Conservation (phyloP, 257 asterid species). For the Ehretia macrophylla region DNA sequence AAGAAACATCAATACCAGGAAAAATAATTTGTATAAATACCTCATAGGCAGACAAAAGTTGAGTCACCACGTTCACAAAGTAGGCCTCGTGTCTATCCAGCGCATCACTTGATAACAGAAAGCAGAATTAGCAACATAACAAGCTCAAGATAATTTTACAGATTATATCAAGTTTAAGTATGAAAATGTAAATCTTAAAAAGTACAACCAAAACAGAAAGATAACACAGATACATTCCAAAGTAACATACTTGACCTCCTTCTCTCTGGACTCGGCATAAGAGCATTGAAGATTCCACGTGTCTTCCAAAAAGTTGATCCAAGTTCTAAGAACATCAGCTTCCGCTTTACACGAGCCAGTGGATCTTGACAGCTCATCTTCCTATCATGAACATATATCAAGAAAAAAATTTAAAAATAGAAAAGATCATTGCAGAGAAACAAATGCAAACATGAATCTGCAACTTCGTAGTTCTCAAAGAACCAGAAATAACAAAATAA, state of each 20-base stretch:
- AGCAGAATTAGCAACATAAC: constrained; percentile 15
- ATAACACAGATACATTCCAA: constrained; percentile 15
- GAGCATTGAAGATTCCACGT: constrained; percentile 88
- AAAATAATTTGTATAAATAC: constrained; percentile 24
- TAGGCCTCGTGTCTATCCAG: constrained; percentile 76
- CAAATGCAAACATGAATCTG: constrained; percentile 11
- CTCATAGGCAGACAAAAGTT: constrained; percentile 81
- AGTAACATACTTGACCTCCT: constrained; percentile 55
- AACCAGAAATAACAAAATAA: background rate
- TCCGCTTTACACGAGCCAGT: constrained; percentile 67
- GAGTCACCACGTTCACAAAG: constrained; percentile 61
- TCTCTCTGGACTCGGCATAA: constrained; percentile 60
- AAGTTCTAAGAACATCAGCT: constrained; percentile 63
- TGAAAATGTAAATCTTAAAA: too few relatives aligned
- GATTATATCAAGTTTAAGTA: background rate
- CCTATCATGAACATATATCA: constrained; percentile 64
- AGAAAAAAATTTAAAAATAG: constrained; percentile 7
- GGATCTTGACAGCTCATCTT: constrained; percentile 72
- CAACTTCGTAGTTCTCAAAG: background rate
- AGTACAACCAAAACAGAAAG: constrained; percentile 5
- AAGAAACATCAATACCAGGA: background rate
- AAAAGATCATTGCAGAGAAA: background rate
- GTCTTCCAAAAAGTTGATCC: constrained; percentile 93
- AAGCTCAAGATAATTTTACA: background rate
- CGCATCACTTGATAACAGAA: constrained; percentile 58